These are phyloP conservation scores for Chimonanthus praecox DNA, from an alignment of 164 flowering plant genomes.

Conservation along the genomic window DNA sequence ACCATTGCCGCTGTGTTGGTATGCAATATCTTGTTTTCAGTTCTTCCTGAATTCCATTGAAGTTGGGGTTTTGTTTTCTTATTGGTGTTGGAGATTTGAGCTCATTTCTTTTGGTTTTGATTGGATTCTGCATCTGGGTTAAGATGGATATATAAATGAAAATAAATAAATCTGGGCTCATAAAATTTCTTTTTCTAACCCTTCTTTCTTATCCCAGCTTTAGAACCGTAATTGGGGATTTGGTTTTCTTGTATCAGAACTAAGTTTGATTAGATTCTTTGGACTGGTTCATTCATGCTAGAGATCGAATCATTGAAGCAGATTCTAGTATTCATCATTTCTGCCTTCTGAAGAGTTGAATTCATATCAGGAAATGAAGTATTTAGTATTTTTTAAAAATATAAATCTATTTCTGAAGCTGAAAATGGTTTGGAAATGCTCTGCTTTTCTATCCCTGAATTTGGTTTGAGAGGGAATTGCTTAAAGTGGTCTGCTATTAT, in stretches of 20 bases:
- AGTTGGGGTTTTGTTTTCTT: neutral
- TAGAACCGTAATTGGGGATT: no score
- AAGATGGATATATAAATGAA: neutral
- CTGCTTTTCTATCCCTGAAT: neutral
- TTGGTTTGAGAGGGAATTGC: neutral
- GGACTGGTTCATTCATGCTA: neutral
- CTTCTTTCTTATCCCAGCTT: no score
- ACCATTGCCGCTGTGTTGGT: constrained; percentile 76
- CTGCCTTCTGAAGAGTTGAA: neutral
- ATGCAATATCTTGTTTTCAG: neutral
- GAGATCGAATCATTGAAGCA: no score
- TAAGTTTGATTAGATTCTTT: neutral
- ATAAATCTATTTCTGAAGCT: neutral
- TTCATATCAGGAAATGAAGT: no score
- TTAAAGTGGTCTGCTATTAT: neutral
- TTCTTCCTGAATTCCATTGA: neutral
- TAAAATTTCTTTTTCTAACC: no score
- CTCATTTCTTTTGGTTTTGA: neutral
- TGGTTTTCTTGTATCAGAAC: no score
- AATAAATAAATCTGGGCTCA: neutral
- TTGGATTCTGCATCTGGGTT: neutral
- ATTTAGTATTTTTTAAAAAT: no score
- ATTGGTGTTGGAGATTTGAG: neutral
- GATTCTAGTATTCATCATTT: neutral
- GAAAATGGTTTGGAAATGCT: neutral